Evolutionary conservation across 768 basidiomycete species (phyloP).

Genomic region (Kwoniella dendrophila): DNA sequence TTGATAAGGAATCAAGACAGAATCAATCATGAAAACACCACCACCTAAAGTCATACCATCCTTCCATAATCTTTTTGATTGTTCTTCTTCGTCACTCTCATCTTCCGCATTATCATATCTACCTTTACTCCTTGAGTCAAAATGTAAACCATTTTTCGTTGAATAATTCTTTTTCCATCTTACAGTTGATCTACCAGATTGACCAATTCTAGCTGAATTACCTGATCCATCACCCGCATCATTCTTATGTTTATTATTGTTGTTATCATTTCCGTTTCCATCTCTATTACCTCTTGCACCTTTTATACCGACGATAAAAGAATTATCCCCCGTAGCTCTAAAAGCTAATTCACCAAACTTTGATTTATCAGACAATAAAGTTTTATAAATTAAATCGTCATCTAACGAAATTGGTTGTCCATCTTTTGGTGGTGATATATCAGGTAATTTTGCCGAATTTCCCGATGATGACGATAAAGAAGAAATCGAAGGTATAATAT

Average conservation of each 20-base stretch:
- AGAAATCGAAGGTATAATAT: slow-evolving; percentile 54
- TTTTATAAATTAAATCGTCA: slow-evolving; percentile 72
- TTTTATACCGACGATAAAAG: slow-evolving; percentile 59
- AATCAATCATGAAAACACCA: slow-evolving; percentile 86
- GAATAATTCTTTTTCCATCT: slow-evolving; percentile 57
- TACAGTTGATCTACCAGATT: slow-evolving; percentile 61
- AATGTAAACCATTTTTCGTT: neutral
- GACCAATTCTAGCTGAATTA: slow-evolving; percentile 57
- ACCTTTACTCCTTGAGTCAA: slow-evolving; percentile 34
- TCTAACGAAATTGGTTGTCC: slow-evolving; percentile 73
- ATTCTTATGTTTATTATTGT: neutral
- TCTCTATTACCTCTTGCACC: slow-evolving; percentile 57
- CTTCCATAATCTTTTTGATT: slow-evolving; percentile 68
- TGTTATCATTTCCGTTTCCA: slow-evolving; percentile 25
- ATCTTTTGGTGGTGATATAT: slow-evolving; percentile 58
- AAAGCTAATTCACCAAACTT: slow-evolving; percentile 84
- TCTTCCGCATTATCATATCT: slow-evolving; percentile 62
- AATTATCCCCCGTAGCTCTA: slow-evolving; percentile 58
- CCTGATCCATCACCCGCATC: no score
- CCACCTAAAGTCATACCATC: slow-evolving; percentile 80
- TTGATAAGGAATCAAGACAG: slow-evolving; percentile 77
- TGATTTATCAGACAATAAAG: slow-evolving; percentile 62
- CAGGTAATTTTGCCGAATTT: slow-evolving; percentile 5
- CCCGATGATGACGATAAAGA: slow-evolving; percentile 15
- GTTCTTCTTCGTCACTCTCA: slow-evolving; percentile 18